Base-by-base conservation (phyloP, 306 rosid species). In the Casuarina glauca region DNA sequence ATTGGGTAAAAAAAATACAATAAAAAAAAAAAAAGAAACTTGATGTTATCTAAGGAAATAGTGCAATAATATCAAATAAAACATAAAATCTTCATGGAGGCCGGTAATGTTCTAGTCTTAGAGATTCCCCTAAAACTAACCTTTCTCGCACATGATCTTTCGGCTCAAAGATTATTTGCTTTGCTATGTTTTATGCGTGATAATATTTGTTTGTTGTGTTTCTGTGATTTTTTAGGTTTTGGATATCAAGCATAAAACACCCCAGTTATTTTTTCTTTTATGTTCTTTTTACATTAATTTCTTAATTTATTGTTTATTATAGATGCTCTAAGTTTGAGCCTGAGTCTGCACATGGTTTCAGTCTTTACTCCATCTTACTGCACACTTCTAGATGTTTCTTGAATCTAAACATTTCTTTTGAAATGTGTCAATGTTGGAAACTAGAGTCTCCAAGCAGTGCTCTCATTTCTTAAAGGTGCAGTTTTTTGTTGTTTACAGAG, bases 341-440 rank as follows among this genome's bases (percentile, higher is more conserved):
- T 26, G 32, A 26, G 32, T 26, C 32, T 26, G 32, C 32, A 26
- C 32, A 26, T 26, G 32, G 32, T 26, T 4, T 3, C 42, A 0
- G 13, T 60, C 45, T 48, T 63, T 19, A 46, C 60, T 60, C 36
- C 39, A n/a, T 44, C 66, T 36, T 72, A 52, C n/a, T 11, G 32
- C 69, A 71, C 10, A 26, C 32, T 26, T 63, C 73, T 50, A 5
- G 78, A 58, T 73, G 67, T 72, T 79, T 67, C 50, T 2, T 26
- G 71, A 39, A 48, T 26, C 63, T 53, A 5, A 26, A 66, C 1
- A 46, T 70, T 5, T 36, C 53, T 72, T 48, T 26, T 35, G 55
- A 43, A 48, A 60, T 61, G 38, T 58, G 70, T 9, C 48, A 77
- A 67, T 74, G 74, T 55, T 81, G 76, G 52, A 48, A 32, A 77